Base-by-base conservation (phyloP, 805 yeast species). In the Schizosaccharomyces japonicus region DNA sequence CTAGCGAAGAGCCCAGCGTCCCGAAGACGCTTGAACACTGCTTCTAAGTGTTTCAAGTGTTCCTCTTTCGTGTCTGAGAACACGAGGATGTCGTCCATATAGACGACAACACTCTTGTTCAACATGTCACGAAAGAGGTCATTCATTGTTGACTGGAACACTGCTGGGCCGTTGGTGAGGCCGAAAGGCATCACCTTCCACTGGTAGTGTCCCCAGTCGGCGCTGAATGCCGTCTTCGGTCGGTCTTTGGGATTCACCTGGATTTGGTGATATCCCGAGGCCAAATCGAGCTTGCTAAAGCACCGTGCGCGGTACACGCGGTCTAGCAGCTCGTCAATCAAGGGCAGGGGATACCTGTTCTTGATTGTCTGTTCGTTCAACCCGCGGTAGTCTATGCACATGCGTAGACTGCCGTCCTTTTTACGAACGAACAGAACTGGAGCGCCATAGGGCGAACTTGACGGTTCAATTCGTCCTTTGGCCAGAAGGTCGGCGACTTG, bases 121-220 rank as follows among this genome's bases (percentile, higher is more conserved):
- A 55, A 44, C n/a, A 33, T 42, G 5, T 51, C 49, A 5, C 45
- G 42, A 7, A 51, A 31, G 11, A 51, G 19, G 19, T 40, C 30
- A 27, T 51, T 49, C 33, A 51, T 51, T 6, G 32, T 31, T 3
- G 45, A n/a, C 28, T 57, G 60, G 40, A 59, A 58, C 2, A 53
- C 47, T 1, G 57, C 55, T 1, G 61, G 61, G 1, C 58, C 60
- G 45, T 54, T 56, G 10, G 51, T 32, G 36, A 55, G 47, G 1
- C 60, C 62, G 45, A 58, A 57, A 1, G 59, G 61, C 58, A 58
- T 55, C 5, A 55, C 60, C 1, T 28, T 45, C 49, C 52, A 58
- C 39, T 58, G 53, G 45, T 47, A 56, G n/a, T 30, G 32, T 30
- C 32, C 32, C 10, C n/a, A 30, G 13, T n/a, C 13, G n/a, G 13